Evolutionary conservation across 768 basidiomycete species (phyloP).

Genomic region (Agrocybe chaxingu): DNA sequence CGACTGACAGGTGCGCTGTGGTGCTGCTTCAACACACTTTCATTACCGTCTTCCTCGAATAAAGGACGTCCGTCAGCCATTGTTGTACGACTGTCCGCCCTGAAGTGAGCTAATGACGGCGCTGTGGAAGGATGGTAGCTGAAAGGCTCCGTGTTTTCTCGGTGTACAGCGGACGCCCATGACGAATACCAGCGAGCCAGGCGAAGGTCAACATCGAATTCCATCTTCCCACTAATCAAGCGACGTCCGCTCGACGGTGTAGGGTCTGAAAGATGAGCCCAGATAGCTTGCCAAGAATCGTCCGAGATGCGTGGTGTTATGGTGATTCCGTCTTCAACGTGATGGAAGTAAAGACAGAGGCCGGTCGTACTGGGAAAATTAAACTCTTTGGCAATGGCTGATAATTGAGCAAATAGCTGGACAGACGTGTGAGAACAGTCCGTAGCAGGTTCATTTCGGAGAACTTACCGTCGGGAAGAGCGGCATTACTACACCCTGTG

Average conservation of each 20-base stretch:
- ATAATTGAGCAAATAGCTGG: conserved; percentile 74
- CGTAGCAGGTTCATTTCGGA: not conserved
- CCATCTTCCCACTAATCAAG: conserved; percentile 75
- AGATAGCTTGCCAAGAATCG: conserved; percentile 72
- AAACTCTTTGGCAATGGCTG: conserved; percentile 78
- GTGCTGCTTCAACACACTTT: conserved; percentile 22
- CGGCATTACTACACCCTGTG: conserved; percentile 73
- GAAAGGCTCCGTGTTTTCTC: conserved; percentile 38
- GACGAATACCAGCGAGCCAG: conserved; percentile 77
- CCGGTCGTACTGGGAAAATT: conserved; percentile 76
- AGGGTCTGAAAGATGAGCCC: conserved; percentile 57
- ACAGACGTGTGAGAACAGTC: not conserved
- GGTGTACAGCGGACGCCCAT: conserved; percentile 56
- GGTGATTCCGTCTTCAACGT: conserved; percentile 50
- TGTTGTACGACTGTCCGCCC: conserved; percentile 52
- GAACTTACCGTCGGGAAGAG: conserved; percentile 63
- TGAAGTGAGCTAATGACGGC: conserved; percentile 48
- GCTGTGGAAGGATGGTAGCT: conserved; percentile 35
- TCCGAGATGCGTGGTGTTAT: conserved; percentile 74
- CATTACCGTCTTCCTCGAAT: conserved; percentile 36
- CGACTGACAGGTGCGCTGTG: conserved; percentile 33
- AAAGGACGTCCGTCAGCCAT: conserved; percentile 33
- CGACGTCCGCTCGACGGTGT: conserved; percentile 28
- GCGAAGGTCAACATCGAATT: conserved; percentile 80
- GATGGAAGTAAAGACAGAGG: conserved; percentile 75